Conservation (phyloP, 148 eudicot species). For the Rhododendron williamsianum region DNA sequence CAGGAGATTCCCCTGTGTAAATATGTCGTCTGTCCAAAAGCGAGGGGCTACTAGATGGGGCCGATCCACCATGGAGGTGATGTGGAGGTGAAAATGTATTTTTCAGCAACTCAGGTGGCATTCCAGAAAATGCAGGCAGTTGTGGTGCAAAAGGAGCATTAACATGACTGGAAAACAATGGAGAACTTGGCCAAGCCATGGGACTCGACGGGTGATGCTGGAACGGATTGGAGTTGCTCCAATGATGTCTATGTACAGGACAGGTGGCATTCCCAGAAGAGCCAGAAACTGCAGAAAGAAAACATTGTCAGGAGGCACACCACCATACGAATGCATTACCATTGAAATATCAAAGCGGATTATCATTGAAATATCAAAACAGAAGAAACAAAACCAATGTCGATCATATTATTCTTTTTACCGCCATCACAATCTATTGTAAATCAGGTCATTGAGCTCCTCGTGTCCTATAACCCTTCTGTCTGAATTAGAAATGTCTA, state of each 20-base stretch:
- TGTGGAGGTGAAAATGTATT: constrained; percentile 30
- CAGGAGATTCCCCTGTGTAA: constrained; percentile 34
- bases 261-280: constrained; percentile 35
- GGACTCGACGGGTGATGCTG: constrained; percentile 44
- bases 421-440: background rate
- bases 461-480: background rate
- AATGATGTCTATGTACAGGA: constrained; percentile 28
- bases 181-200: constrained; percentile 39
- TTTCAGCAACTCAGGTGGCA: constrained; percentile 34
- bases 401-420: background rate
- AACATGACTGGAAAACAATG: constrained; percentile 38
- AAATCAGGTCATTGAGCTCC: background rate
- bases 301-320: background rate
- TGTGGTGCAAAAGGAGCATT: constrained; percentile 35
- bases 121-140: constrained; percentile 39
- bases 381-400: background rate
- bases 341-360: background rate
- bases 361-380: background rate
- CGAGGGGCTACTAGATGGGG: constrained; percentile 36
- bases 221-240: constrained; percentile 45
- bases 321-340: background rate
- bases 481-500: background rate
- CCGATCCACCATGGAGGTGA: constrained; percentile 46
- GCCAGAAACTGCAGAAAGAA: constrained; percentile 34
- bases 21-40: constrained; percentile 33